Evolutionary conservation across 2,329 filamentous ascomycete genomes (phyloP), one percentile per base, ranked within the genome.

Genomic region (Tothia fuscella): DNA sequence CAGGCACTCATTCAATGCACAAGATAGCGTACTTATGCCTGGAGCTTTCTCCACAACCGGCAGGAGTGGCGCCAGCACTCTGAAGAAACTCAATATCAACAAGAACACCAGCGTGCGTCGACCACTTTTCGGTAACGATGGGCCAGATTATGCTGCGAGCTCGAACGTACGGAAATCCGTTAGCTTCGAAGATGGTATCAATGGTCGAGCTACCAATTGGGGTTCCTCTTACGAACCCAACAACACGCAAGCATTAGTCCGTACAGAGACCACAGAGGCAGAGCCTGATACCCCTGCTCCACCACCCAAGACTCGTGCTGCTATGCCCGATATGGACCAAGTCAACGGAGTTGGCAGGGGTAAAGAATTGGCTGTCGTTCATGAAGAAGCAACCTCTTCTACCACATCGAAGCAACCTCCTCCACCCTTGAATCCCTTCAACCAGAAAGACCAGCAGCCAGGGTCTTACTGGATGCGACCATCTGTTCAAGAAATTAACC

Each of bases 31-130:
- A 43, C 68, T 95, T 21, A 76, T 83, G 2, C 87, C 88, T 0
- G 85, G 85, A 28, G 86, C 87, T 2, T 88, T 95, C 58, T 83
- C 84, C 2, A 70, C 80, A 20, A 37, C 17, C 17, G 20, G 80
- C 44, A 72, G 76, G 50, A 80, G 79, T 39, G 73, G 76, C n/a
- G 75, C 76, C 33, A 24, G 59, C 29, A 84, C 74, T 56, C 76
- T 94, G 51, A 95, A 95, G 67, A 88, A 87, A 59, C 73, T 98
- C 43, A 82, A 88, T 41, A 95, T 98, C 57, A 93, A 95, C 62
- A 80, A 86, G 48, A 82, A 80, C 50, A 71, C 98, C 56, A 76
- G 84, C 41, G 81, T 51, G 6, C 55, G 85, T 52, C 66, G 65
- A 19, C 70, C 78, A 47, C 60, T 79, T 2, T 79, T 80, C 52